Conservation (phyloP, 257 asterid species). For the Gentiana macrophylla region DNA sequence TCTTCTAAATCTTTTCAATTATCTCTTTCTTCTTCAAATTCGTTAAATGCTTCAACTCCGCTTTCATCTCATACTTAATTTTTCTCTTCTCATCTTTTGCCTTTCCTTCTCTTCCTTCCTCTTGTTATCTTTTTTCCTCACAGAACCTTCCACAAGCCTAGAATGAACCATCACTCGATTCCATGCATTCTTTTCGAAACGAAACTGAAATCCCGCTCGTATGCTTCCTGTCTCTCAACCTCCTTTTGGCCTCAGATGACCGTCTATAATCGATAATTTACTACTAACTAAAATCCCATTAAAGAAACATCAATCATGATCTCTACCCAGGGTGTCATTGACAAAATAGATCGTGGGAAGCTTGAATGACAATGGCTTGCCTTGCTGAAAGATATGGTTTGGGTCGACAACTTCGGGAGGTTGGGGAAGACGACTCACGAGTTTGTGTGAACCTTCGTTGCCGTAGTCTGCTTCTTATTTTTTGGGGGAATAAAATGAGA, state of each 20-base stretch:
- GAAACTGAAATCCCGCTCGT: constrained; percentile 60
- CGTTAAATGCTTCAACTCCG: constrained; percentile 77
- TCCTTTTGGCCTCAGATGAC: background rate
- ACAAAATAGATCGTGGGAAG: no score
- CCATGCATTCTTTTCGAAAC: constrained; percentile 74
- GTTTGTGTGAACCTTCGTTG: no score
- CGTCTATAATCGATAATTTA: no score
- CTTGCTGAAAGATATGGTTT: no score
- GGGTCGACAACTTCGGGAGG: no score
- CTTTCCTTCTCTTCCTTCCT: constrained; percentile 79
- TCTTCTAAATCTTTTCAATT: constrained; percentile 63
- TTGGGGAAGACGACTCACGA: no score
- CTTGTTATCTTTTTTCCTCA: constrained; percentile 58
- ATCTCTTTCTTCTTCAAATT: constrained; percentile 81
- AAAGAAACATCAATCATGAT: no score
- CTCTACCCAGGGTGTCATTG: no score
- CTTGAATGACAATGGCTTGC: no score
- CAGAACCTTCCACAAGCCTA: constrained; percentile 69
- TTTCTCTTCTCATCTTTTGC: constrained; percentile 67
- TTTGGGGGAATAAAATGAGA: no score
- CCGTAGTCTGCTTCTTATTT: no score
- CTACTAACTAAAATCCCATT: no score
- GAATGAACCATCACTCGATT: constrained; percentile 73
- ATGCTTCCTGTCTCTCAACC: constrained; percentile 65
- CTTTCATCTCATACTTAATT: constrained; percentile 58